Evolutionary conservation across 768 basidiomycete species (phyloP), one percentile per base, ranked within the genome.

Genomic region (Boletus fagicola): DNA sequence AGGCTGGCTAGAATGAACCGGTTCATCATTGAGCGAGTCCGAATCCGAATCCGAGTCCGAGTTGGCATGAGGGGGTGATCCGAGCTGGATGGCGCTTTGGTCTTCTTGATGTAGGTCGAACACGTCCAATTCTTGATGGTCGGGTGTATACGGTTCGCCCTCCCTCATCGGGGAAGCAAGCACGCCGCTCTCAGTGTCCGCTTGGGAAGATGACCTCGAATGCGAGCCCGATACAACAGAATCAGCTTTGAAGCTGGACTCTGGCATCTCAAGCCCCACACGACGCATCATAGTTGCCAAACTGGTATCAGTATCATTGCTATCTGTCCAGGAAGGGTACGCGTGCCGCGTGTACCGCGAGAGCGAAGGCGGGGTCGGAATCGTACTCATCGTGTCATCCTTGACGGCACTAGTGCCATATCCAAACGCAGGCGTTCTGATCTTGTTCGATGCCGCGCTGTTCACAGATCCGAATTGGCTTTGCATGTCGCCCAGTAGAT

Each of bases 261-360:
- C 75, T 48, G 69, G 77, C 42, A 80, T 67, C 30, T 75, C 74
- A 43, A 84, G 73, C 16, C 81, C 85, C 7, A 86, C 79, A 7
- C 82, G 80, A 33, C 80, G 78, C 77, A 91, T 85, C 79, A 90
- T 82, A 54, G 83, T 86, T 58, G 88, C 86, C 52, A 90, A 68
- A 64, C 83, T 87, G 2, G 81, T 70, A 60, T 87, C 85, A 2
- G 78, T 73, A 4, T 76, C 76, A 16, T 80, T 72, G 59, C 75
- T 85, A 43, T 82, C 79, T 12, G 71, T 68, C 53, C 62, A 66
- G 4, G 63, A 63, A 30, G 69, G 67, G 55, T 75, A 66, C n/a
- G 75, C 71, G 42, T 73, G 72, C 9, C 76, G 75, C n/a, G 71
- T 76, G 63, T 90, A 90, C n/a, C 83, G 77, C 15, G 86, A 83